Percentiles rank a stretch among this genome's conserved stretches.
Evolutionary conservation across 2,329 filamentous ascomycete species (phyloP).

Genomic region (Colletotrichum nymphaeae): DNA sequence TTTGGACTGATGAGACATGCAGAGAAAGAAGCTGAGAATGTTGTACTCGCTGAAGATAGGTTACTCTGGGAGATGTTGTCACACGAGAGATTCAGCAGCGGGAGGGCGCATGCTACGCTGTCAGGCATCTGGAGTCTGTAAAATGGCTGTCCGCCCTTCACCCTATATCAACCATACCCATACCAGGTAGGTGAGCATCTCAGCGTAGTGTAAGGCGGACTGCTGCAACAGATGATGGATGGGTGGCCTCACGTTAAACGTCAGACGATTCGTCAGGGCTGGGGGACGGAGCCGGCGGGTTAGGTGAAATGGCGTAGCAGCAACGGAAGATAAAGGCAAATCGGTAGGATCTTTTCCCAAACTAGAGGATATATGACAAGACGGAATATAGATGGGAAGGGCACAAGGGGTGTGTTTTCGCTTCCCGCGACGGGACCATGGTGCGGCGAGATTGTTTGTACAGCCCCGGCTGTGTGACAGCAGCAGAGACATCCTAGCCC

Average conservation of each 20-base stretch:
- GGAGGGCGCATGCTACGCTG: not conserved
- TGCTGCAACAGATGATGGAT: not conserved
- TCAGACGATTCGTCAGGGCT: not conserved
- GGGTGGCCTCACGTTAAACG: not conserved
- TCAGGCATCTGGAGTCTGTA: not conserved
- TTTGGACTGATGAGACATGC: not conserved
- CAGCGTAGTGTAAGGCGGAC: not conserved
- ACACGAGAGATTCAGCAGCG: not conserved
- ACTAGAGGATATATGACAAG: not conserved
- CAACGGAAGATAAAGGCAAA: too few relatives aligned
- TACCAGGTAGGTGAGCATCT: not conserved
- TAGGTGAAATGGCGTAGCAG: not conserved
- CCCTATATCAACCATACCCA: not conserved
- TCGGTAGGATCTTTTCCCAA: too few relatives aligned
- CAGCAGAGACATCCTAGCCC: not conserved
- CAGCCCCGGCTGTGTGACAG: not conserved
- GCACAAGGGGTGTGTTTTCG: not conserved
- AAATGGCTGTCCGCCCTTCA: too few relatives aligned
- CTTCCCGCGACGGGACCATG: not conserved
- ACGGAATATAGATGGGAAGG: not conserved
- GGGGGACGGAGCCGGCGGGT: not conserved
- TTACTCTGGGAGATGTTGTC: not conserved
- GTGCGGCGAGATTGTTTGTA: not conserved
- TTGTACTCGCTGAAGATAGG: not conserved
- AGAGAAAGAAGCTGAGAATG: not conserved